Percentiles rank a stretch among this genome's conserved stretches.
Evolutionary conservation across 2,329 filamentous ascomycete genomes (phyloP).

Genomic region (Cadophora malorum): DNA sequence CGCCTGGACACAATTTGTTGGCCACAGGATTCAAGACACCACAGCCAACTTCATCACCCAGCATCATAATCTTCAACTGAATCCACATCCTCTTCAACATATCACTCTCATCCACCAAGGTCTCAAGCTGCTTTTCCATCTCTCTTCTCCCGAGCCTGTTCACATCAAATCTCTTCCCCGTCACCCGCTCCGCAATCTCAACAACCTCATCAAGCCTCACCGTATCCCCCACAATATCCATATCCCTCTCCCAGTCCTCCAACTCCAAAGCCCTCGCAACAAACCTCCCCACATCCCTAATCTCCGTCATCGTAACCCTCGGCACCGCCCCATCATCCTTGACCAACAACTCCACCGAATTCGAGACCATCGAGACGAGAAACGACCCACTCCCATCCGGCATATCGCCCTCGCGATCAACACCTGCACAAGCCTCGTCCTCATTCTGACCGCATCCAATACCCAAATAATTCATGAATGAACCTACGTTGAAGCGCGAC

Average conservation of each 20-base stretch:
- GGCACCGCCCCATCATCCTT: background rate
- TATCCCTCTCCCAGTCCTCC: background rate
- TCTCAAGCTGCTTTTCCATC: background rate
- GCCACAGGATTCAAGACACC: background rate
- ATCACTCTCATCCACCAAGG: background rate
- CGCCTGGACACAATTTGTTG: background rate
- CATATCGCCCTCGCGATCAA: background rate
- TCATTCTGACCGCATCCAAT: background rate
- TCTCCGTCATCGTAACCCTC: background rate
- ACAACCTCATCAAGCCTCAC: background rate
- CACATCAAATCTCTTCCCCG: background rate
- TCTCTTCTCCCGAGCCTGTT: background rate
- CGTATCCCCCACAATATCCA: background rate
- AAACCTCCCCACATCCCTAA: background rate
- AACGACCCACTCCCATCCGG: background rate
- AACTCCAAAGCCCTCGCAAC: background rate
- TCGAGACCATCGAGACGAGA: background rate
- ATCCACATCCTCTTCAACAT: background rate
- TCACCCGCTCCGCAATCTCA: background rate
- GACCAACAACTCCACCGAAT: background rate
- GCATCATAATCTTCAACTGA: background rate
- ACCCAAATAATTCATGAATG: background rate
- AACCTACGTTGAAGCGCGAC: background rate
- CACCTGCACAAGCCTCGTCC: background rate
- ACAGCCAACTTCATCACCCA: background rate